phyloP scores from a whole-genome alignment of 495 filamentous ascomycete species.

The Aspergillus nidulans region DNA sequence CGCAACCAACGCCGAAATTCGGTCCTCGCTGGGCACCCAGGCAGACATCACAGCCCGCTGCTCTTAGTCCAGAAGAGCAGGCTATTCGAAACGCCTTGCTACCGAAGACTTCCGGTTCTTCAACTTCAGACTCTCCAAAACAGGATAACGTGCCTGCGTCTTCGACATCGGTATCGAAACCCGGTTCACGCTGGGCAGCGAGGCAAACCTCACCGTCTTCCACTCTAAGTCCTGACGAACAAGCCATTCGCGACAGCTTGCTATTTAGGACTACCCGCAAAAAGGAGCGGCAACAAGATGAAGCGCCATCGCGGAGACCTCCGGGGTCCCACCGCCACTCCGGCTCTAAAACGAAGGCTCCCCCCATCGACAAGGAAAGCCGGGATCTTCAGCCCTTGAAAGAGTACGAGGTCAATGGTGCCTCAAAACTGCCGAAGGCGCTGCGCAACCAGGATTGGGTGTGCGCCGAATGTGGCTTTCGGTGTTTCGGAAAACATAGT shows the following conservation, averaged over 20 bases:
- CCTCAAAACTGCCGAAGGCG: neutral
- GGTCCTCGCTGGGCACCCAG: neutral
- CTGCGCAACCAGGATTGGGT: conserved; percentile 26
- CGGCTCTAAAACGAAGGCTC: neutral
- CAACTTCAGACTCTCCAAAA: neutral
- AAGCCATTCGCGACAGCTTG: conserved; percentile 9
- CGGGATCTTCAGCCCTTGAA: conserved; percentile 12
- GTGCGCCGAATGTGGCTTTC: conserved; percentile 28
- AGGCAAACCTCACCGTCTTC: neutral
- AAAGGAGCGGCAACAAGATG: neutral
- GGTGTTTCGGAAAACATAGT: conserved; percentile 21
- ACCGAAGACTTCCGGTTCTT: neutral
- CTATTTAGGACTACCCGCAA: neutral
- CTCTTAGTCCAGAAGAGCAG: neutral
- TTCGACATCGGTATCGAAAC: neutral
- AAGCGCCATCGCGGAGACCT: neutral
- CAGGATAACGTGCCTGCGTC: neutral
- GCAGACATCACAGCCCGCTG: neutral
- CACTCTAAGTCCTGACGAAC: neutral
- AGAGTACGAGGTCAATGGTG: conserved; percentile 6
- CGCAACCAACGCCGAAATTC: neutral
- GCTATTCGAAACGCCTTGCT: neutral
- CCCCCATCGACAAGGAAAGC: conserved; percentile 4
- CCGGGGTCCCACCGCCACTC: neutral
- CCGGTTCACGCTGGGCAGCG: neutral